Percentiles rank a stretch among this genome's conserved stretches.
These are phyloP conservation scores for Pleurotus djamor DNA, from an alignment of 768 basidiomycete genomes.

Conservation along the genomic window DNA sequence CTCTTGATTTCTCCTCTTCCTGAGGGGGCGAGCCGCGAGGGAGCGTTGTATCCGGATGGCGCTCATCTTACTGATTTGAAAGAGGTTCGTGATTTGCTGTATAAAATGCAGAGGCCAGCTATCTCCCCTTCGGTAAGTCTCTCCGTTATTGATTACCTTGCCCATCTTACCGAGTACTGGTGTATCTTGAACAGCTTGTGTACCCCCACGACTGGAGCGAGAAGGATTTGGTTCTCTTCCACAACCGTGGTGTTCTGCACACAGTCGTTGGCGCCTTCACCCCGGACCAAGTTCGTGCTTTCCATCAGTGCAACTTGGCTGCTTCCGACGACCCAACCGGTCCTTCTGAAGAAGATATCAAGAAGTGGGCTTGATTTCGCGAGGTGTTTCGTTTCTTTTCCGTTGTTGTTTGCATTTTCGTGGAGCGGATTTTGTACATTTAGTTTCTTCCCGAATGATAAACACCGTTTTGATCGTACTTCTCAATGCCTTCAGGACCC, in stretches of 20 bases:
- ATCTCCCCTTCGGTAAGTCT: constrained; percentile 70
- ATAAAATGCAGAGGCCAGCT: constrained; percentile 86
- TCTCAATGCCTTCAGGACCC: too few species aligned
- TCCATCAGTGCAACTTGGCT: constrained; percentile 90
- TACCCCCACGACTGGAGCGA: constrained; percentile 84
- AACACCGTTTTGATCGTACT: too few species aligned
- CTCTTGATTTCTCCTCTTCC: constrained; percentile 77
- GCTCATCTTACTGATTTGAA: constrained; percentile 71
- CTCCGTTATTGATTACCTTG: background rate
- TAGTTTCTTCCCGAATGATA: too few species aligned
- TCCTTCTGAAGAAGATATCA: constrained; percentile 65
- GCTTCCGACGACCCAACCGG: constrained; percentile 71
- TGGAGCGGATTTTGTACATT: too few species aligned
- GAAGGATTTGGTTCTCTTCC: constrained; percentile 80
- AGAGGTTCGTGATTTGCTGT: constrained; percentile 70
- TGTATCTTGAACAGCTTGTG: constrained; percentile 47
- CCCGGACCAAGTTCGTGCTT: constrained; percentile 65
- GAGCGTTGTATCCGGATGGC: constrained; percentile 82
- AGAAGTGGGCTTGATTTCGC: constrained; percentile 45
- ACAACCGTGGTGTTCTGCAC: constrained; percentile 82
- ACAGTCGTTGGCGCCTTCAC: constrained; percentile 79
- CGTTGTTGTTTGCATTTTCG: too few species aligned
- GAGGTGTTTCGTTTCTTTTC: too few species aligned
- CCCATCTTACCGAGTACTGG: background rate
- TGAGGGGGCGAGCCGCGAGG: constrained; percentile 49